Evolutionary conservation across 257 asterid species (phyloP), one percentile per base, ranked within the genome.

Genomic region (Gynochthodes officinalis): DNA sequence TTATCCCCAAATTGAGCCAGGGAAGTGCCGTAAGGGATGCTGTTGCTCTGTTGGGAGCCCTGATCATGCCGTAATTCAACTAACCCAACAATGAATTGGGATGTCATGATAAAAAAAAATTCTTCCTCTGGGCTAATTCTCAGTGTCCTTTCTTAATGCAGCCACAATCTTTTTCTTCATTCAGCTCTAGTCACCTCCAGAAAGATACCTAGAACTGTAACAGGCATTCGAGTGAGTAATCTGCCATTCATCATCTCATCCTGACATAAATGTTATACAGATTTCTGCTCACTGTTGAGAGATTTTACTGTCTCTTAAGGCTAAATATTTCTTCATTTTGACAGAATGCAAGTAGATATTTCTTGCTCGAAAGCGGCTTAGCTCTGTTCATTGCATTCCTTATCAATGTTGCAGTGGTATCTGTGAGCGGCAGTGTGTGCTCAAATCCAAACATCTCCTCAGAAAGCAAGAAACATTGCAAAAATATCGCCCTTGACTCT

Each of bases 121-220:
- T 9, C 69, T 13, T 49, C 67, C 30, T 43, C 43, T 43, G 40
- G 9, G 21, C 37, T 40, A 5, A 61, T 75, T 61, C 64, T 72
- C 12, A 59, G 13, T 67, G 19, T 33, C 59, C 67, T 25, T 13
- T 46, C 66, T 39, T 49, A 16, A 54, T 82, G 74, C 83, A 89
- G 98, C 84, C 98, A 93, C 86, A 89, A 93, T 81, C 95, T 93
- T 63, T 93, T 93, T 80, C 96, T 93, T 77, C 98, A 93, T 74
- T 93, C 98, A 5, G 98, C 98, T 16, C 75, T 93, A 35, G 98
- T 93, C 77, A 96, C 86, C 65, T 93, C 98, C 2, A 83, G 97
- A 79, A 93, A 91, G 77, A 82, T 89, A 58, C 97, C 98, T 23
- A 90, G 94, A 58, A 86, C 96, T 8, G 79, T 75, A 70, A 71